Percentiles rank a stretch among this genome's conserved stretches.
These are phyloP conservation scores for Polytrichum formosum DNA, from an alignment of 225 moss, liverwort and hornwort genomes.

Conservation along the genomic window DNA sequence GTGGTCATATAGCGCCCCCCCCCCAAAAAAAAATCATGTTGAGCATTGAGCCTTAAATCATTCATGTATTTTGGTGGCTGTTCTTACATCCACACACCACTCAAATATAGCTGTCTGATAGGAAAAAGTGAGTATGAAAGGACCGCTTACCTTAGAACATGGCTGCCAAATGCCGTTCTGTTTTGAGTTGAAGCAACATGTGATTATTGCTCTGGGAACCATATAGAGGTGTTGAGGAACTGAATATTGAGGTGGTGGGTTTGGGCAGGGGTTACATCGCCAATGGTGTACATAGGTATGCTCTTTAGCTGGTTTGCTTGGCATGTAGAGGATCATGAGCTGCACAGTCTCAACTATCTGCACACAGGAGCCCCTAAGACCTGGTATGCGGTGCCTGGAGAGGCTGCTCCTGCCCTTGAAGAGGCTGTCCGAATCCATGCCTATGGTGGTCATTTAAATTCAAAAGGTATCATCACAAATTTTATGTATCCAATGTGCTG, in stretches of 20 bases:
- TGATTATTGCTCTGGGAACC: too few relatives aligned
- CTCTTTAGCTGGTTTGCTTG: constrained; percentile 71
- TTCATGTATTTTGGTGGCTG: too few relatives aligned
- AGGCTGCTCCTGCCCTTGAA: constrained; percentile 61
- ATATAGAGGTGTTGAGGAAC: neutral
- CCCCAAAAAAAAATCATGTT: too few relatives aligned
- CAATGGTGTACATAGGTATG: constrained; percentile 73
- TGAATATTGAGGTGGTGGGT: constrained; percentile 1
- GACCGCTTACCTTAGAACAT: too few relatives aligned
- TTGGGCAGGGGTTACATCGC: constrained; percentile 41
- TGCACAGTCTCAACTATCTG: constrained; percentile 62
- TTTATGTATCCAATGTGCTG: neutral
- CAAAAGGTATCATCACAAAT: constrained; percentile 30
- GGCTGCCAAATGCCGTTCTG: too few relatives aligned
- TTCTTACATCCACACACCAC: too few relatives aligned
- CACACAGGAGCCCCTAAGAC: constrained; percentile 60
- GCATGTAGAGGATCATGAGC: constrained; percentile 71
- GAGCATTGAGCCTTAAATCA: too few relatives aligned
- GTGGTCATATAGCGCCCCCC: too few relatives aligned
- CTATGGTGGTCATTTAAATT: constrained; percentile 53
- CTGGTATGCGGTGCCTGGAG: constrained; percentile 71
- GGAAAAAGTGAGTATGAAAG: too few relatives aligned
- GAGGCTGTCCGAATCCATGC: constrained; percentile 58
- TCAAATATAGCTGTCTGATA: too few relatives aligned
- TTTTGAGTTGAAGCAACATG: too few relatives aligned